Base-by-base conservation (phyloP, 805 yeast species). In the Clavispora carvajalis region DNA sequence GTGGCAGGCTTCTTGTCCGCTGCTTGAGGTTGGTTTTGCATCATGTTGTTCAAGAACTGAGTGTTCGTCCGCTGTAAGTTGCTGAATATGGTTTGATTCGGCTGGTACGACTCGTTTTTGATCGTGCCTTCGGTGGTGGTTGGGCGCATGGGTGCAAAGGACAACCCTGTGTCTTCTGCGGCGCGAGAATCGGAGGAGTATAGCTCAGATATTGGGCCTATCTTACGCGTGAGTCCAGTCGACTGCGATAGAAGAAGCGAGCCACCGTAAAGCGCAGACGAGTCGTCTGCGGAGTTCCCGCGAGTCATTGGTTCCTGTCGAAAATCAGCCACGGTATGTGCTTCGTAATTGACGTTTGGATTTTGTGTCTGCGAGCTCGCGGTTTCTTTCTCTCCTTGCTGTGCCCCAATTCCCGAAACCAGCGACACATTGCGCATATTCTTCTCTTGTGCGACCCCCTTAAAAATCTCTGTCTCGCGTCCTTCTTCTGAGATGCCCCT, bases 201-300 rank as follows among this genome's bases (percentile, higher is more conserved):
- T n/a, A 28, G 16, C 19, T 28, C 31, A 2, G 41, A 18, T 40
- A 33, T 21, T 30, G 42, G 26, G 12, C 40, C 47, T 25, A 69
- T 44, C 44, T 69, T 67, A 38, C 62, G 59, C 5, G 65, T 60
- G 33, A 67, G 44, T 3, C 74, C 74, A 0, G 74, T 69, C 2
- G 71, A 65, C 44, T 69, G 74, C 3, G 73, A 68, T 16, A 69
- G 48, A 34, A 68, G 55, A 12, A 69, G 49, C 8, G 71, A 65
- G 3, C 73, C 73, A 6, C 73, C 73, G 44, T 69, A 69, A 35
- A 67, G 35, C 22, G 52, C 56, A 23, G 58, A 45, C 8, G 45
- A 28, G 33, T 63, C 65, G 15, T 61, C 65, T 3, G 55, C 46
- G 3, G 63, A 58, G 39, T 60, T 60, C 33, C 46, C 48, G 3